Conservation (phyloP, 1,139 yeast genomes). For the Geotrichum aggregatum region DNA sequence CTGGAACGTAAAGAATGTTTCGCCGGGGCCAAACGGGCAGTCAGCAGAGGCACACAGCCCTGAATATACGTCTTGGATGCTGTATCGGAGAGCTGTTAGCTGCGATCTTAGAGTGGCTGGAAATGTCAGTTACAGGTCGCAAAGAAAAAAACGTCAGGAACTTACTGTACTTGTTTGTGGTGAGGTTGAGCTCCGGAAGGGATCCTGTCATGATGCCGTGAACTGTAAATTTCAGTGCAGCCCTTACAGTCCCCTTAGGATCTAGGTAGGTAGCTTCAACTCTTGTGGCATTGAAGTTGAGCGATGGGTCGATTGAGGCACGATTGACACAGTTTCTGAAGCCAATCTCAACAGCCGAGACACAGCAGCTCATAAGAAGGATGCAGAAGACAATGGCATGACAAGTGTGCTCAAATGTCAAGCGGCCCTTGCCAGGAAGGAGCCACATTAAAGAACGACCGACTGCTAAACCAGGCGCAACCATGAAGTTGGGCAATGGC, state of each 20-base stretch:
- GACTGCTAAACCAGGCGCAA: conserved; percentile 8
- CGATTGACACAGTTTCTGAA: background rate
- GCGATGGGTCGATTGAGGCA: conserved; percentile 9
- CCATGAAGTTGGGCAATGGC: background rate
- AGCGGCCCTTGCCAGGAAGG: background rate
- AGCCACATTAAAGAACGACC: conserved; percentile 11
- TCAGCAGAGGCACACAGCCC: conserved; percentile 32
- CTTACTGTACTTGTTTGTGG: conserved; percentile 29
- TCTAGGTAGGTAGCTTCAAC: conserved; percentile 7
- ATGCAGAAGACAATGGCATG: background rate
- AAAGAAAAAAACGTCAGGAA: background rate
- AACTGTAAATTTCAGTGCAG: conserved; percentile 25
- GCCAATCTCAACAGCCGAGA: conserved; percentile 6
- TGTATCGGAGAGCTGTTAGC: conserved; percentile 27
- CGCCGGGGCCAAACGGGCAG: conserved; percentile 35
- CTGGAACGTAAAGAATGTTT: conserved; percentile 28
- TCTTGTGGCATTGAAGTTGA: conserved; percentile 10
- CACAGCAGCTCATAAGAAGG: background rate
- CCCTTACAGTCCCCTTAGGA: background rate
- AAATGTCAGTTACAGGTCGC: background rate
- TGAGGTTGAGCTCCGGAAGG: conserved; percentile 30
- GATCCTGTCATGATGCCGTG: conserved; percentile 29
- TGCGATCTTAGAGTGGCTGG: conserved; percentile 30
- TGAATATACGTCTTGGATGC: conserved; percentile 25
- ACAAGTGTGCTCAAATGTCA: background rate